Base-by-base conservation (phyloP, 495 filamentous ascomycete genomes). In the Aspergillus indologenus region DNA sequence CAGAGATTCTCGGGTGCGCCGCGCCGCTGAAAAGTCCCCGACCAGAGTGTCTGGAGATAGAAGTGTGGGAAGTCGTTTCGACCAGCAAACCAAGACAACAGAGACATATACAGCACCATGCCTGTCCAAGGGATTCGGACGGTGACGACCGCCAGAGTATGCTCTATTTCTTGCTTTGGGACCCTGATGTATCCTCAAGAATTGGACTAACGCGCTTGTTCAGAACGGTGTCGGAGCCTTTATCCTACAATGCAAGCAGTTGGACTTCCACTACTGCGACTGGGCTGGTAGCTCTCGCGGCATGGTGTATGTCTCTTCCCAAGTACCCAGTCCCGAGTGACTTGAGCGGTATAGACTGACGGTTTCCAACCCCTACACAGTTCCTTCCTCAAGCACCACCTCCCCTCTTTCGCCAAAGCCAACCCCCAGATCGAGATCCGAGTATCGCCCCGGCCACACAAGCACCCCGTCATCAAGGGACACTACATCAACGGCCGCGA, bases 141-240 rank as follows among this genome's bases (percentile, higher is more conserved):
- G 22, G 68, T 76, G 0, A 64, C 72, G 1, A 47, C 75, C 12
- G 75, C 75, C 58, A 68, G 68, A 65, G 77, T 80, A 70, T 50
- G 75, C 62, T 22, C 4, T 15, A 5, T 31, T 12, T 9, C 23
- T 24, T 20, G 34, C 12, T 19, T 7, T 17, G 7, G 31, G n/a
- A n/a, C n/a, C n/a, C n/a, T n/a, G n/a, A n/a, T n/a, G 77, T 80
- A 70, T 50, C 74, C 62, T 22, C 4, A 40, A 2, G 34, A 40
- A 9, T 11, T 2, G 12, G 15, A 26, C 22, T 45, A 34, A 45
- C 24, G 15, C 15, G 19, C n/a, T 57, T 57, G 31, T 63, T 20
- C 63, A 96, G 90, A 98, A 98, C 76, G 94, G 94, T 80, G 84
- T 96, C 63, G 94, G 92, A 58, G 91, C 93, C 64, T 98, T 98